Evolutionary conservation across 148 eudicot genomes (phyloP).

Genomic region (Dianthus caryophyllus): DNA sequence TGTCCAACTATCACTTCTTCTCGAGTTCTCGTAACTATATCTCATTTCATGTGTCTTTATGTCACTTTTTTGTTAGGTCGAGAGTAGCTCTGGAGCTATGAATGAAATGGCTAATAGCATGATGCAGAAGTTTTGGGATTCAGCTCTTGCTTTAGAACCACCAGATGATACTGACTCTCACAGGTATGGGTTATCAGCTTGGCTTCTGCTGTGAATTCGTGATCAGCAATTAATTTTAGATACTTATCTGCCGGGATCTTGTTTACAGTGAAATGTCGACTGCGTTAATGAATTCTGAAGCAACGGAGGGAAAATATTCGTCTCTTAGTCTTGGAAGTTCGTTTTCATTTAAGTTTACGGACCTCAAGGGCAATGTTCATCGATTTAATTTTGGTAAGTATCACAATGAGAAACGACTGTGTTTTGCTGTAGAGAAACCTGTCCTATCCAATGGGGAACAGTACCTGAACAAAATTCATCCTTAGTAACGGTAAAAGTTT

Average conservation of each 20-base stretch:
- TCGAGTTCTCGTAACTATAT: neutral
- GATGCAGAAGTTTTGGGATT: constrained; percentile 99
- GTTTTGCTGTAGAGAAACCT: neutral
- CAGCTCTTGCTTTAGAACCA: constrained; percentile 78
- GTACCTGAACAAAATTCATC: neutral
- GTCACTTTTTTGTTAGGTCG: constrained; percentile 50
- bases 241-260: constrained; percentile 17
- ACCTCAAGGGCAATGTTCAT: constrained; percentile 73
- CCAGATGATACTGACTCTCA: constrained; percentile 82
- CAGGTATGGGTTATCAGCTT: constrained; percentile 38
- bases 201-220: constrained; percentile 5
- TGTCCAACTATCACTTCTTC: neutral
- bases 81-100: constrained; percentile 69
- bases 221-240: constrained; percentile 9
- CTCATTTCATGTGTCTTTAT: constrained; percentile 15
- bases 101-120: constrained; percentile 74
- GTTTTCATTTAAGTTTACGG: constrained; percentile 73
- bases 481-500: neutral
- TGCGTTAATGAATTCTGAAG: constrained; percentile 57
- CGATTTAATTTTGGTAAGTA: constrained; percentile 79
- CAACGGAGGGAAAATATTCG: constrained; percentile 65
- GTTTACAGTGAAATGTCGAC: constrained; percentile 70
- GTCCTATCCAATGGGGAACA: neutral
- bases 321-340: constrained; percentile 80
- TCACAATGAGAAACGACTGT: neutral